Evolutionary conservation across 1,139 yeast genomes (phyloP), one percentile per base, ranked within the genome.

Genomic region (Pichia sp.): DNA sequence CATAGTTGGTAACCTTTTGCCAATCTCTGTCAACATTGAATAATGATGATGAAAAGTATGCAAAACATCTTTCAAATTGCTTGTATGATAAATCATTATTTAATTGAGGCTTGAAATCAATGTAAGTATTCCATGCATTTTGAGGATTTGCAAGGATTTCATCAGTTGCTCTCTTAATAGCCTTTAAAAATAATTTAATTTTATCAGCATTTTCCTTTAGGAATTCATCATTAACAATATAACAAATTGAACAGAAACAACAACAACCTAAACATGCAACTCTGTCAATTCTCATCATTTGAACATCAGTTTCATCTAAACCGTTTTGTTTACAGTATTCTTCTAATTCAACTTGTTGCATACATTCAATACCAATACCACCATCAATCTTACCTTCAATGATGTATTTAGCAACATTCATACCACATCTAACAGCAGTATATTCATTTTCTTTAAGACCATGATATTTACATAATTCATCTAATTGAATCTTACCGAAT

Each of bases 381-480:
- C 78, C 78, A 55, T 74, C 77, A 41, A 74, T 72, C 48, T 66
- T 64, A 29, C 78, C 79, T 45, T 72, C 76, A 43, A 74, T 69
- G 51, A 74, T 73, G 51, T 68, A 68, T 53, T 72, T 72, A 44
- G 79, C 76, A 38, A 74, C 78, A 51, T 74, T 74, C 80, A 74
- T 74, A 38, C 80, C 79, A 51, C 78, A 73, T 56, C 79, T 66
- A 38, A 74, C 76, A n/a, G 79, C 76, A 40, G 77, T 72, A 56
- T 74, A 74, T 55, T 74, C 79, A 31, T 64, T 63, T 20, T 78
- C 78, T 26, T 66, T 66, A 77, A 74, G 71, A 29, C 78, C 78
- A 50, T 69, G 73, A 57, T 73, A 72, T 50, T 70, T 68, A 49
- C 78, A 72, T 52, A 74, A 63, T 54, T 74, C 80, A 51, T 74